Percentiles rank a stretch among this genome's conserved stretches.
Evolutionary conservation across 2,329 filamentous ascomycete genomes (phyloP).

Genomic region (Phaeosphaeria sp.): DNA sequence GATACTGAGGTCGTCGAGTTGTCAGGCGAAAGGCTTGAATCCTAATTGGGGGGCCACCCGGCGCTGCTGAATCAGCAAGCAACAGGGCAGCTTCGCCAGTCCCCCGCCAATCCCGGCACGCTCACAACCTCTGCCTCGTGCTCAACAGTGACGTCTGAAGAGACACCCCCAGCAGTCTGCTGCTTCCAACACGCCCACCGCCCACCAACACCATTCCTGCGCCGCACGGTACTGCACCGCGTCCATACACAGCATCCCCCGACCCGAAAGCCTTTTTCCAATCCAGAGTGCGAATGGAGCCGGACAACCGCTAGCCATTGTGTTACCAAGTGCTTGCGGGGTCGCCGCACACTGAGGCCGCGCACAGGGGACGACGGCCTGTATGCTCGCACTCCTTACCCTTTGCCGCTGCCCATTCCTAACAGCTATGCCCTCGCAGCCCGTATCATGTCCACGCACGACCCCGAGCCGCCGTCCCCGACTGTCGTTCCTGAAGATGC

Average conservation of each 20-base stretch:
- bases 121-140: not conserved
- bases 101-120: not conserved
- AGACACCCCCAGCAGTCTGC: slow-evolving; percentile 1
- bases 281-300: slow-evolving; percentile 48
- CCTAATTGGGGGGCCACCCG: slow-evolving; percentile 13
- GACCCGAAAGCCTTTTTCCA: slow-evolving; percentile 3
- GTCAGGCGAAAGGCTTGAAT: slow-evolving; percentile 25
- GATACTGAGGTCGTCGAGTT: slow-evolving; percentile 17
- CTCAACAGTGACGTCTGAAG: slow-evolving; percentile 15
- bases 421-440: slow-evolving; percentile 32
- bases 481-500: slow-evolving; percentile 41
- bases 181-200: not conserved
- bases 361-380: slow-evolving; percentile 47
- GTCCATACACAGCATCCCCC: not conserved
- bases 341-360: slow-evolving; percentile 51
- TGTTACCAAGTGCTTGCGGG: slow-evolving; percentile 51
- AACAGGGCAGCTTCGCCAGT: not conserved
- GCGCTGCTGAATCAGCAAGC: slow-evolving; percentile 1
- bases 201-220: not conserved
- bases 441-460: slow-evolving; percentile 45
- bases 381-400: slow-evolving; percentile 28
- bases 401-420: slow-evolving; percentile 14
- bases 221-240: not conserved
- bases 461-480: slow-evolving; percentile 46
- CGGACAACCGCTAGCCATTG: slow-evolving; percentile 49